A percentile compares a stretch with the other conserved stretches of the same genome.
Evolutionary conservation across 306 rosid species (phyloP).

Genomic region (Cicer yamashitae): DNA sequence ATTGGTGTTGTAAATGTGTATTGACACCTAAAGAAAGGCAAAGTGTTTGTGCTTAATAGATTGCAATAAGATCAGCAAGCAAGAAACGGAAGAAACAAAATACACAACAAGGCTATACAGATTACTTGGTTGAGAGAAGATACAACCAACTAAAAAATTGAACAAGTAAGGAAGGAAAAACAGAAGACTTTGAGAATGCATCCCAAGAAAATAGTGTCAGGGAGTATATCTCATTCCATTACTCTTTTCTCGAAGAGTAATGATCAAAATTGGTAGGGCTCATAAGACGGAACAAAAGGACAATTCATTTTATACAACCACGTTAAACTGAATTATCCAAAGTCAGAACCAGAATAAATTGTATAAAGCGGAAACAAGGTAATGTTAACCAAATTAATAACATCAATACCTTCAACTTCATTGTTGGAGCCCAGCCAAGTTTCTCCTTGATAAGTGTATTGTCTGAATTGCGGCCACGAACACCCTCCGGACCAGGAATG

Average conservation of each 20-base stretch:
- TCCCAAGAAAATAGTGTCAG: neutral
- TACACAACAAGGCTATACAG: neutral
- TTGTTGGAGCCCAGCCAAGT: constrained; percentile 99
- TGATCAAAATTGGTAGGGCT: constrained; percentile 19
- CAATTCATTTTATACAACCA: constrained; percentile 11
- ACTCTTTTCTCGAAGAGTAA: neutral
- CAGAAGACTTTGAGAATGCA: neutral
- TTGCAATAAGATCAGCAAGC: neutral
- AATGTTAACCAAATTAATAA: neutral
- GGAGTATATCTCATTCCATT: constrained; percentile 13
- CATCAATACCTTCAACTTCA: constrained; percentile 84
- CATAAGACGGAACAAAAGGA: neutral
- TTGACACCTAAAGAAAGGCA: neutral
- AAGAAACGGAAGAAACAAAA: neutral
- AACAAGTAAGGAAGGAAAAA: neutral
- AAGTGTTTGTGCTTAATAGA: neutral
- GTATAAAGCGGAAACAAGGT: constrained; percentile 15
- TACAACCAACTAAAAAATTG: constrained; percentile 12
- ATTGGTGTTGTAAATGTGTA: neutral
- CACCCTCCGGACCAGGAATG: constrained; percentile 99
- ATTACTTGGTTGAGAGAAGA: neutral
- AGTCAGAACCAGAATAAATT: constrained; percentile 5
- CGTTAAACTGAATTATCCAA: neutral
- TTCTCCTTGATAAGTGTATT: constrained; percentile 94
- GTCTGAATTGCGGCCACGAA: constrained; percentile 98